Base-by-base conservation (phyloP, 805 yeast genomes). In the Yamadazyma scolyti region DNA sequence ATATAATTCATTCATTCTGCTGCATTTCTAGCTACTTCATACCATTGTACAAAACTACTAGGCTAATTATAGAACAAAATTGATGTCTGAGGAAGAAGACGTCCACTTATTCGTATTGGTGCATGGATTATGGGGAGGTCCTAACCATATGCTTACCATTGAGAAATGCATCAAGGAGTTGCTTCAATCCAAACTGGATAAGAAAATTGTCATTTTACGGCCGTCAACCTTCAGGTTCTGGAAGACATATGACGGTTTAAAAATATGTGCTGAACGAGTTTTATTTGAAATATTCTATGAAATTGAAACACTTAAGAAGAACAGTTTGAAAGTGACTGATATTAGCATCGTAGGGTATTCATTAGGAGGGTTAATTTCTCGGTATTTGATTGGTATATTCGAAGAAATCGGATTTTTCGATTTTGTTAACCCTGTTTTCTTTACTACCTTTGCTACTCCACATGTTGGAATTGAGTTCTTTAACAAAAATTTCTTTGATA, bases 271-370 rank as follows among this genome's bases (percentile, higher is more conserved):
- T 15, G 50, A 52, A 37, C 50, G 56, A 33, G 58, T 62, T 7
- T 47, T 61, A 8, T 43, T 53, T 9, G 71, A 65, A 29, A 47
- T 65, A 29, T 50, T 63, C 18, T 62, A 58, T 29, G 70, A 64
- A 40, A 58, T 65, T 21, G 71, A 63, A 36, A 49, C 61, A 1
- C 48, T 65, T 30, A 57, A 55, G 37, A 43, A 47, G 29, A 46
- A 53, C 27, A 42, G 47, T 23, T 43, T 35, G 16, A 47, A 45
- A 14, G 85, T 86, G 8, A 63, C 67, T n/a, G 73, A 77, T 43
- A 72, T 90, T 29, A 83, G 94, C 39, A 65, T 90, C 24, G 69
- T 85, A 3, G 96, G 97, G 0, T 90, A 89, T 54, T 85, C 96
- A 0, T 61, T 90, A 36, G 97, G 97, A 14, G 97, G 97, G 0